A percentile compares a stretch with the other conserved stretches of the same genome.
These are phyloP conservation scores for Aegilops tauschii DNA, from an alignment of 176 grass and related monocot genomes.

Conservation along the genomic window DNA sequence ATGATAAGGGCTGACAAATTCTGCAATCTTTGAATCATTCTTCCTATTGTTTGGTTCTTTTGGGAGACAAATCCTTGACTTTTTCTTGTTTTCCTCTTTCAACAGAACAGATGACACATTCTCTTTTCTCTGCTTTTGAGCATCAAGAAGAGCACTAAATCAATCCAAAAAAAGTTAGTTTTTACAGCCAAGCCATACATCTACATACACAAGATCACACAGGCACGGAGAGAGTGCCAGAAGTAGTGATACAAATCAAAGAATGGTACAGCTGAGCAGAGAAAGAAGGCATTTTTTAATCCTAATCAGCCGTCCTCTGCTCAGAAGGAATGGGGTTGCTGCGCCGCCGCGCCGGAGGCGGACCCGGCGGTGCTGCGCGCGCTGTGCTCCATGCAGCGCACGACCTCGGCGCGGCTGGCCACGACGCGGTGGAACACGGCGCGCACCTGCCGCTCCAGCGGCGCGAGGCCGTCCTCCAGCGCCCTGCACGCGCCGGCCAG, in stretches of 20 bases:
- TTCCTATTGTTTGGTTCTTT: not conserved
- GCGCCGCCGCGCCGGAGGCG: slow-evolving; percentile 19
- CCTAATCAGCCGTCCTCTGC: not conserved
- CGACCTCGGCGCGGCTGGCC: slow-evolving; percentile 56
- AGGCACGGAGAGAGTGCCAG: too few relatives aligned
- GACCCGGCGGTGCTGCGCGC: slow-evolving; percentile 29
- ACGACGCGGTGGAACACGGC: slow-evolving; percentile 81
- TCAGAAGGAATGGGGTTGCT: slow-evolving; percentile 47
- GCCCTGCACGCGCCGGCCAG: slow-evolving; percentile 56
- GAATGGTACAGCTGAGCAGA: slow-evolving; percentile 24
- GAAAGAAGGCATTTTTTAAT: not conserved
- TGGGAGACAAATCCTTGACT: not conserved
- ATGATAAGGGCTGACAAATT: not conserved
- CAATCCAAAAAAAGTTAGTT: slow-evolving; percentile 16
- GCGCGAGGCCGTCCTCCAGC: slow-evolving; percentile 67
- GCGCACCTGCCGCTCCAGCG: slow-evolving; percentile 78
- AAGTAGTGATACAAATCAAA: slow-evolving; percentile 33
- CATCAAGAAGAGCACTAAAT: slow-evolving; percentile 27
- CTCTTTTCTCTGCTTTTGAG: slow-evolving; percentile 19
- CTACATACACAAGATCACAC: slow-evolving; percentile 34
- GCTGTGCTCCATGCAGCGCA: slow-evolving; percentile 53
- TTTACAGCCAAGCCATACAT: slow-evolving; percentile 31
- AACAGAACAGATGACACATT: not conserved
- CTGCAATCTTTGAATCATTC: not conserved
- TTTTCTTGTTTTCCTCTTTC: not conserved